These are phyloP conservation scores for Colletotrichum brevisporum DNA, from an alignment of 2,329 filamentous ascomycete species.

Conservation along the genomic window DNA sequence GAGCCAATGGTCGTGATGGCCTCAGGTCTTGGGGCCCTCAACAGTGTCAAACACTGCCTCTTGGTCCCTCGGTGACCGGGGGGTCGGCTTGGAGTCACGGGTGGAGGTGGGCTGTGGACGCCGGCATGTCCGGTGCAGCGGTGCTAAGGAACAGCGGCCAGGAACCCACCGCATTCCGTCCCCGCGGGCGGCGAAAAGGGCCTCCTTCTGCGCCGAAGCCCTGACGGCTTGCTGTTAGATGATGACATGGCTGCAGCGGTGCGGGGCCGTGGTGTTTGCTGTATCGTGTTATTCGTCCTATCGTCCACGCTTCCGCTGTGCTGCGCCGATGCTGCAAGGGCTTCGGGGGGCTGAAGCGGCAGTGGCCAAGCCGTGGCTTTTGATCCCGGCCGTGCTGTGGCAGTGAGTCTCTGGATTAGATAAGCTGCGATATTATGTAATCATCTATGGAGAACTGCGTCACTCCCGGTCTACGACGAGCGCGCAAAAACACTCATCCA, in stretches of 20 bases:
- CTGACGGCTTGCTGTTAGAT: slow-evolving; percentile 17
- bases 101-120: slow-evolving; percentile 30
- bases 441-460: too few species aligned
- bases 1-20: slow-evolving; percentile 35
- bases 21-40: slow-evolving; percentile 29
- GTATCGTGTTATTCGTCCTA: slow-evolving; percentile 11
- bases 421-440: slow-evolving; percentile 18
- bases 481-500: background rate
- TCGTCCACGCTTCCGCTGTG: slow-evolving; percentile 24
- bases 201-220: background rate
- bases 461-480: too few species aligned
- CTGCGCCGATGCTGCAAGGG: slow-evolving; percentile 24
- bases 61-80: background rate
- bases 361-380: slow-evolving; percentile 7
- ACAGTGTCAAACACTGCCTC: slow-evolving; percentile 24
- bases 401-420: background rate
- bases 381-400: background rate
- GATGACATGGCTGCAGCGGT: slow-evolving; percentile 39
- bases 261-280: slow-evolving; percentile 30
- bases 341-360: slow-evolving; percentile 18
- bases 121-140: slow-evolving; percentile 34
- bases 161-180: slow-evolving; percentile 10
- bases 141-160: slow-evolving; percentile 12
- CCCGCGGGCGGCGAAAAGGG: background rate
- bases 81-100: slow-evolving; percentile 8